Percentiles rank a stretch among this genome's conserved stretches.
Conservation (phyloP, 176 grass and related monocot species). For the Hyparrhenia diplandra region DNA sequence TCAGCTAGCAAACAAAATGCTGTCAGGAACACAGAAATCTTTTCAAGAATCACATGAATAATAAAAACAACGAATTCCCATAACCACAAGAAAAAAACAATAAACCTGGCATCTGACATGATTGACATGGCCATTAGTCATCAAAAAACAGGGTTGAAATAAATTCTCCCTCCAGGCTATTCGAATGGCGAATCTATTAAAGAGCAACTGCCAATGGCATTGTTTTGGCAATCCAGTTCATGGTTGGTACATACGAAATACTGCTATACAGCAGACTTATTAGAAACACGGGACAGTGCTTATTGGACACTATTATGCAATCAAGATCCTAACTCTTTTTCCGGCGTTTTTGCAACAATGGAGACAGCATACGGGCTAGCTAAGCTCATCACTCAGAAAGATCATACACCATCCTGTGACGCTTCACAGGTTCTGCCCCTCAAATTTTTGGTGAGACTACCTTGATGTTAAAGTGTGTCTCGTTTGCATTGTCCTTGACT, state of each 20-base stretch:
- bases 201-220: not conserved
- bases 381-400: conserved; percentile 79
- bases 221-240: not conserved
- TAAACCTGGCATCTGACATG: not conserved
- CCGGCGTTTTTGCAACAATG: conserved; percentile 88
- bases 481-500: conserved; percentile 64
- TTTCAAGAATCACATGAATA: not conserved
- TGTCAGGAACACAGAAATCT: not conserved
- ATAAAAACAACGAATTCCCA: not conserved
- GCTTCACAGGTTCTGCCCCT: conserved; percentile 81
- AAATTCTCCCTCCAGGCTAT: not conserved
- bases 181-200: conserved; percentile 5
- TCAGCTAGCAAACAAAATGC: conserved; percentile 17
- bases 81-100: not conserved
- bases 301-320: not conserved
- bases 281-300: not conserved
- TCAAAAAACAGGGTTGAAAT: not conserved
- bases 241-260: conserved; percentile 13
- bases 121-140: not conserved
- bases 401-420: conserved; percentile 88
- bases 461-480: conserved; percentile 96
- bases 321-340: conserved; percentile 55
- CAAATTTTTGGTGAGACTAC: conserved; percentile 80
- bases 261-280: conserved; percentile 22
- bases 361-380: conserved; percentile 94